Evolutionary conservation across 176 grass and related monocot genomes (phyloP).

Genomic region (Echinochloa phyllopogon): DNA sequence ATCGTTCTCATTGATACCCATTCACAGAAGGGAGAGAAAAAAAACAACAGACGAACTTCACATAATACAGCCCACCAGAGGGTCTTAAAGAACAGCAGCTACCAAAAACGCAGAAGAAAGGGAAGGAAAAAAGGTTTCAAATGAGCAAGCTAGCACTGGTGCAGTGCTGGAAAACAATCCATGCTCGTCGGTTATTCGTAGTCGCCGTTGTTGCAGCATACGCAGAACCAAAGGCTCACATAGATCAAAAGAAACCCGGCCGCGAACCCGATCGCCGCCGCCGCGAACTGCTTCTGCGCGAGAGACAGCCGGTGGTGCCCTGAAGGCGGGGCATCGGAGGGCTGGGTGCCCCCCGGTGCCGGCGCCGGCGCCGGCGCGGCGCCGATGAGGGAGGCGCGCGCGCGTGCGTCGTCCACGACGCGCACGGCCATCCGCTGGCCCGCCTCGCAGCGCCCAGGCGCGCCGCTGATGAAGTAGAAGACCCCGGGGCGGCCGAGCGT

Average conservation of each 20-base stretch:
- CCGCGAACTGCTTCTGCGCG: not conserved
- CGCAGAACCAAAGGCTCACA: not conserved
- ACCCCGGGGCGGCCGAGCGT: constrained; percentile 28
- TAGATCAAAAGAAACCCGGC: not conserved
- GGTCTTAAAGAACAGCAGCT: not conserved
- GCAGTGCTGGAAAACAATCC: too few relatives aligned
- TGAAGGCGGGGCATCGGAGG: not conserved
- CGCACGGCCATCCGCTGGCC: constrained; percentile 58
- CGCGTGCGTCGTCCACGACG: constrained; percentile 5
- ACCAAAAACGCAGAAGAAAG: not conserved
- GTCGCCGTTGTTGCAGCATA: not conserved
- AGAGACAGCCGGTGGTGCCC: not conserved
- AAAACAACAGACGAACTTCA: not conserved
- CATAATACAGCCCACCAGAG: not conserved
- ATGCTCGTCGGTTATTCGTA: not conserved
- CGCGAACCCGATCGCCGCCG: not conserved
- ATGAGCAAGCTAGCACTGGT: not conserved
- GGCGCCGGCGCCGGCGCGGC: not conserved
- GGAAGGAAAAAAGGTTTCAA: not conserved
- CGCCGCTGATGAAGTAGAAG: constrained; percentile 59
- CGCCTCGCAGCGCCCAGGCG: constrained; percentile 47
- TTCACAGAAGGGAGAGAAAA: not conserved
- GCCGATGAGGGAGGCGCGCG: not conserved
- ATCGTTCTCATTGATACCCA: too few relatives aligned
- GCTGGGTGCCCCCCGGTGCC: not conserved